These are phyloP conservation scores for Vaccinium darrowii DNA, from an alignment of 148 eudicot genomes.

Conservation along the genomic window DNA sequence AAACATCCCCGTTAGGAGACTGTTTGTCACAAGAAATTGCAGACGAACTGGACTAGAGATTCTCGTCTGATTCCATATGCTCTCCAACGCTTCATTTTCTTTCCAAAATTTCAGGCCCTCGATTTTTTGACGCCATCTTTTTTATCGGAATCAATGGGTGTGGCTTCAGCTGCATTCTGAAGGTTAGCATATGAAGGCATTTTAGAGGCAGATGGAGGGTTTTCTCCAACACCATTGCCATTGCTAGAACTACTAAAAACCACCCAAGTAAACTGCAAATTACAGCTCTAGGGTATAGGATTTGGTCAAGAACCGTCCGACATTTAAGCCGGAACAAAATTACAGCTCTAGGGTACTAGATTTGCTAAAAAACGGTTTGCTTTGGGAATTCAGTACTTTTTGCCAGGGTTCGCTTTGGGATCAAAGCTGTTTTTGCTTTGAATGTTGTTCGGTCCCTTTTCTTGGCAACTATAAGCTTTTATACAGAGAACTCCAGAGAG, in stretches of 20 bases:
- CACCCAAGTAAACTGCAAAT: slow-evolving; percentile 63
- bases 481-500: no score
- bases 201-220: slow-evolving; percentile 38
- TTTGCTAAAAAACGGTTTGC: no score
- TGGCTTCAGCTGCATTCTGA: slow-evolving; percentile 31
- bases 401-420: no score
- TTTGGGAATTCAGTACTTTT: no score
- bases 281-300: neutral
- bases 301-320: no score
- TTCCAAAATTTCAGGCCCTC: slow-evolving; percentile 25
- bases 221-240: slow-evolving; percentile 34
- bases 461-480: no score
- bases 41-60: slow-evolving; percentile 29
- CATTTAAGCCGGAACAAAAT: no score
- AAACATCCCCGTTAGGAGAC: slow-evolving; percentile 24
- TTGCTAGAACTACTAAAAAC: slow-evolving; percentile 35
- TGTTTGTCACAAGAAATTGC: slow-evolving; percentile 27
- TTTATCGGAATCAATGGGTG: slow-evolving; percentile 29
- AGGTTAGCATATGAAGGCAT: slow-evolving; percentile 32
- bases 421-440: no score
- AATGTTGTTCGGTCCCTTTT: no score
- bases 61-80: slow-evolving; percentile 37
- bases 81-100: slow-evolving; percentile 29
- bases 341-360: no score
- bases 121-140: slow-evolving; percentile 22